Conservation (phyloP, 129 eudicot genomes). For the Helichrysum umbraculigerum region DNA sequence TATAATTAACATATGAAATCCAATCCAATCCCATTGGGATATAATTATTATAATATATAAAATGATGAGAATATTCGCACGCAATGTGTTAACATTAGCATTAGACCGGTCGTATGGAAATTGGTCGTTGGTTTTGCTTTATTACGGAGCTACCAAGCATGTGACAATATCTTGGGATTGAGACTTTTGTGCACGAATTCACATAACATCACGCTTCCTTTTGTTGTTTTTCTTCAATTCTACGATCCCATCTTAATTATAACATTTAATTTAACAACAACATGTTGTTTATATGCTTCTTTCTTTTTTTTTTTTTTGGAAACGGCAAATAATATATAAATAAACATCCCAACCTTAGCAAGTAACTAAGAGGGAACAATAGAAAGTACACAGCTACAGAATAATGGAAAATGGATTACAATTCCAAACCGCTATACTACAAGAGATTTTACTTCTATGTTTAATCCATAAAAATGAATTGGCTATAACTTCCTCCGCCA, state of each 20-base stretch:
- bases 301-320: too few relatives aligned
- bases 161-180: conserved; percentile 44
- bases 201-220: conserved; percentile 28
- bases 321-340: too few relatives aligned
- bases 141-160: conserved; percentile 35
- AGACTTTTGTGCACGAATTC: conserved; percentile 28
- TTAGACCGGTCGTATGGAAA: conserved; percentile 30
- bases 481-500: too few relatives aligned
- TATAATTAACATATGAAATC: background rate
- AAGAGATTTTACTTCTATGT: too few relatives aligned
- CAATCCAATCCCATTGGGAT: conserved; percentile 27
- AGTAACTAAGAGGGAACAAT: too few relatives aligned
- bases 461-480: too few relatives aligned
- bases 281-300: conserved; percentile 1
- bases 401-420: too few relatives aligned
- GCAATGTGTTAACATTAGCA: conserved; percentile 26
- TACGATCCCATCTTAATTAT: conserved; percentile 35
- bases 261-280: conserved; percentile 10
- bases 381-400: too few relatives aligned
- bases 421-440: too few relatives aligned
- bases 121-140: conserved; percentile 26
- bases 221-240: conserved; percentile 29
- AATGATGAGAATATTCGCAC: conserved; percentile 37
- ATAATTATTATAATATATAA: conserved; percentile 11
- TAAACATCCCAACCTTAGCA: too few relatives aligned